These are phyloP conservation scores for Boletus subluridellus DNA, from an alignment of 1,284 basidiomycete genomes.

Conservation along the genomic window DNA sequence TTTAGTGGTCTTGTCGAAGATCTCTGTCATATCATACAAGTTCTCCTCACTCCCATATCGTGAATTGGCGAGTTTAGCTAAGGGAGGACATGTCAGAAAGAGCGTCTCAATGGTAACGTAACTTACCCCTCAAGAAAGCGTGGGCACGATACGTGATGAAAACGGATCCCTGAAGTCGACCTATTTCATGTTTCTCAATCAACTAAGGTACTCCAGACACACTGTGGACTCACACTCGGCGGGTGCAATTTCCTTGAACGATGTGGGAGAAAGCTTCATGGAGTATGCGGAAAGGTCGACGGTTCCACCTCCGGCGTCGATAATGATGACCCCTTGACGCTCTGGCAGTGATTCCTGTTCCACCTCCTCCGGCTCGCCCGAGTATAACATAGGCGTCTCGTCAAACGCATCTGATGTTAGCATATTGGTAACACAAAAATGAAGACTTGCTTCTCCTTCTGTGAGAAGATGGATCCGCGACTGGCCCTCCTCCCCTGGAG, in stretches of 20 bases:
- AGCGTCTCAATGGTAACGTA: constrained; percentile 2
- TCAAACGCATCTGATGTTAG: constrained; percentile 32
- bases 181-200: constrained; percentile 11
- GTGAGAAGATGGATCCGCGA: constrained; percentile 43
- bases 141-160: constrained; percentile 43
- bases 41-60: constrained; percentile 29
- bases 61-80: constrained; percentile 33
- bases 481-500: constrained; percentile 25
- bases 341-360: constrained; percentile 6
- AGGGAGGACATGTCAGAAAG: constrained; percentile 22
- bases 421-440: constrained; percentile 42
- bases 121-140: constrained; percentile 38
- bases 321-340: constrained; percentile 43
- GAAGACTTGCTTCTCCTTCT: constrained; percentile 48
- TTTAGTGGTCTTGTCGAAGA: constrained; percentile 51
- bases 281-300: constrained; percentile 50
- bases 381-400: constrained; percentile 22
- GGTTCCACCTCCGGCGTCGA: constrained; percentile 56
- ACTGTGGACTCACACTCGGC: constrained; percentile 35
- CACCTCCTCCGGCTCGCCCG: constrained; percentile 7
- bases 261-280: constrained; percentile 18
- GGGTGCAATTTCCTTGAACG: constrained; percentile 37
- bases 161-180: constrained; percentile 32
- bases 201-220: neutral
- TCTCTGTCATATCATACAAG: constrained; percentile 39